Evolutionary conservation across 345 rosid genomes (phyloP), one percentile per base, ranked within the genome.

Genomic region (Acer negundo): DNA sequence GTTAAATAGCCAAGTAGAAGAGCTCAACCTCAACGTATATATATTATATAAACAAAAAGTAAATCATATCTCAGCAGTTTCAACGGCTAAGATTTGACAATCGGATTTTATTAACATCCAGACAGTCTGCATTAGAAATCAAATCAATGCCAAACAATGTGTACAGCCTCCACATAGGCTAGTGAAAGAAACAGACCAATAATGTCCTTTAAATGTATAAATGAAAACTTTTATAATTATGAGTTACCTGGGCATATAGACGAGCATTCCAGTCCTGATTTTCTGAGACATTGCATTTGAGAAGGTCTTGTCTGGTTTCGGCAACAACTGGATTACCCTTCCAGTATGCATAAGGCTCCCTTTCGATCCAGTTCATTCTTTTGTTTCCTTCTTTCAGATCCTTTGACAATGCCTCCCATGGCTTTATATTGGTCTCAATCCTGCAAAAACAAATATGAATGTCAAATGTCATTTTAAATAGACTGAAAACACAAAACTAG

Each of bases 221-320:
- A 49, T 15, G 55, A 49, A 13, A 49, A 49, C 55, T 58, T 17
- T 6, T 6, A 20, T n/a, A 58, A 58, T 17, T 58, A 16, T 19
- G n/a, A 38, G 15, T 35, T 56, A 90, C 97, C 97, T 93, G 98
- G 26, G 74, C 83, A 74, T 80, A 93, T 53, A 95, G 68, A 66
- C 96, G 97, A 82, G 97, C 99, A 77, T 90, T 90, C 99, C 99
- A 95, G 77, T 95, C 99, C 24, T 87, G 87, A 11, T 81, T 67
- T 1, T 86, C 82, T 0, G 98, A 82, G 80, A 88, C 88, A 76
- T 95, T 89, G 79, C 99, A 95, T 64, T 64, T 95, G 70, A 95
- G 75, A 46, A 95, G 95, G 76, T 91, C 93, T 80, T 82, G 81
- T 77, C 99, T 85, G 58, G 88, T 89, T 55, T 64, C 74, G n/a